These are phyloP conservation scores for Quercus parvula DNA, from an alignment of 306 rosid genomes.

Conservation along the genomic window DNA sequence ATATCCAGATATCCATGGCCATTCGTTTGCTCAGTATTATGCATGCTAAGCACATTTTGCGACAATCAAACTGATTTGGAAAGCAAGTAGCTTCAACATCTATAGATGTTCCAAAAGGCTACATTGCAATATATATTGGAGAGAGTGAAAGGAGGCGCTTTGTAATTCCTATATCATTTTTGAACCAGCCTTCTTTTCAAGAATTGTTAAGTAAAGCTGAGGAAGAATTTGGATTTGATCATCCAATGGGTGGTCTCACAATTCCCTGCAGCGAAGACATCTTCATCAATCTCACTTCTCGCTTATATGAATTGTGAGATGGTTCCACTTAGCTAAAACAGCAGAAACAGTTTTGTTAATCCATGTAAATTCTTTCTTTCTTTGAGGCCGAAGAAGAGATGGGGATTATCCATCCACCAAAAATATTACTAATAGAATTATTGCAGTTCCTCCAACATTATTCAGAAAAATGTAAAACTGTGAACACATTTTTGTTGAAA, in stretches of 20 bases:
- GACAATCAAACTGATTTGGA: background rate
- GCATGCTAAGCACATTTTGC: constrained; percentile 6
- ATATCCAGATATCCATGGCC: constrained; percentile 17
- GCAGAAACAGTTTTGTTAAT: background rate
- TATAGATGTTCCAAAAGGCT: constrained; percentile 40
- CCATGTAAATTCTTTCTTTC: no score
- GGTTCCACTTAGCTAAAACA: background rate
- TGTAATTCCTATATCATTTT: constrained; percentile 33
- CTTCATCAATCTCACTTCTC: constrained; percentile 33
- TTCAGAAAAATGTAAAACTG: no score
- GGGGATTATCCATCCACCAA: no score
- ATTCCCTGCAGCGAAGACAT: constrained; percentile 46
- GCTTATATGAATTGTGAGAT: background rate
- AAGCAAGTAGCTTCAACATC: no score
- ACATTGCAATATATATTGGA: constrained; percentile 52
- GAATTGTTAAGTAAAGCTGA: constrained; percentile 34
- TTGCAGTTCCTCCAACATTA: no score
- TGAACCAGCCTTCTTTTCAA: constrained; percentile 41
- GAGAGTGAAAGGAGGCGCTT: constrained; percentile 33
- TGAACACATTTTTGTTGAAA: no score
- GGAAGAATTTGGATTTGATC: constrained; percentile 48
- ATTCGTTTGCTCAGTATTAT: constrained; percentile 25
- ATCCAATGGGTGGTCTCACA: constrained; percentile 53
- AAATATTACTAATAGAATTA: no score
- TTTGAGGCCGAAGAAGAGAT: no score